Evolutionary conservation across 2,329 filamentous ascomycete species (phyloP).

Genomic region (Cordyceps militaris): DNA sequence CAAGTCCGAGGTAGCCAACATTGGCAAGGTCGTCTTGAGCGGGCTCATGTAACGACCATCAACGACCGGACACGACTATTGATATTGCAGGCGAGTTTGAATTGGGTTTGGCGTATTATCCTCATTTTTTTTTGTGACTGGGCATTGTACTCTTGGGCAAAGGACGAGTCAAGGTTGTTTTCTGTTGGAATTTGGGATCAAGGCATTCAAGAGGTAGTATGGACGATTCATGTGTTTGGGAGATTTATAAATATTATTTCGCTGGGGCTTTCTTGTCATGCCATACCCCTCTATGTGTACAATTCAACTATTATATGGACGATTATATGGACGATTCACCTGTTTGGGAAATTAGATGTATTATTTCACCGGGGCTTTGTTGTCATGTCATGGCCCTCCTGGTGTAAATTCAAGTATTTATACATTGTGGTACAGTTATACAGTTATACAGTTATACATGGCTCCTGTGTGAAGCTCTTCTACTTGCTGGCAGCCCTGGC

Average conservation of each 20-base stretch:
- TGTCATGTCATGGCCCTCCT: too few species aligned
- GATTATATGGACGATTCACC: too few species aligned
- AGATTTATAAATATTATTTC: neutral
- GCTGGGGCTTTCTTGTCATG: neutral
- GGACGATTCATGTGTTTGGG: neutral
- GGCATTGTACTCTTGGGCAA: neutral
- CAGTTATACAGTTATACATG: too few species aligned
- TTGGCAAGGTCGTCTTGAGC: conserved; percentile 83
- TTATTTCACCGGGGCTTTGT: too few species aligned
- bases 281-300: too few species aligned
- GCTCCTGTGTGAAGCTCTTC: too few species aligned
- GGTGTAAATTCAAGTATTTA: neutral
- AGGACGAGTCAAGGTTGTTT: neutral
- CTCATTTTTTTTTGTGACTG: neutral
- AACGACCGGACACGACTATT: neutral
- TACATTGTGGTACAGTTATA: neutral
- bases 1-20: conserved; percentile 73
- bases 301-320: neutral
- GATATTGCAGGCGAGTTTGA: neutral
- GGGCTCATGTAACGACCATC: conserved; percentile 59
- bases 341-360: too few species aligned
- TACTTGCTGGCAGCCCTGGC: conserved; percentile 17
- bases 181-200: neutral
- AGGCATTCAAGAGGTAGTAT: neutral
- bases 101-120: conserved; percentile 5